Base-by-base conservation (phyloP, 306 rosid species). In the Potentilla sterilis region DNA sequence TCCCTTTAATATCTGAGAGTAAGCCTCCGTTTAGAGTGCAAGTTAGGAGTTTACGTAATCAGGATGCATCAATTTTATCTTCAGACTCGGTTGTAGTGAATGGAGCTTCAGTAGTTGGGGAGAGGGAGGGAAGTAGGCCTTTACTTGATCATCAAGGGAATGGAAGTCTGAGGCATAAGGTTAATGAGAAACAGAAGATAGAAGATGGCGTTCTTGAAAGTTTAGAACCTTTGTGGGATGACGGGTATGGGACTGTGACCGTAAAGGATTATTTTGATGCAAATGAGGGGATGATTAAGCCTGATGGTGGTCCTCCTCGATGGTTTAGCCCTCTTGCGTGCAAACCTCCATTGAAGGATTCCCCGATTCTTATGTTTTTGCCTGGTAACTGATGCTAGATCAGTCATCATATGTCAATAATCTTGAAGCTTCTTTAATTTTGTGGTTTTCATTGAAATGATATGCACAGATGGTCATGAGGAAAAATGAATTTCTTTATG, bases 251-350 rank as follows among this genome's bases (percentile, higher is more conserved):
- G 5, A 80, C 82, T 83, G 83, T 69, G 75, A 92, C 87, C 19
- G 90, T 95, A 40, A 83, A 85, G 58, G 96, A 92, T 86, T 95
- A 89, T 83, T 89, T 95, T 48, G 76, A 14, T 73, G 88, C 84
- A 6, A 85, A 82, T 2, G 85, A 81, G 80, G 93, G 85, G 14
- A 59, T 90, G n/a, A 83, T 82, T 14, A 81, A 76, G 69, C 74
- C 70, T 71, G 91, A 89, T 76, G 96, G 92, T 1, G 97, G 96
- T 21, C 97, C 97, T 16, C 97, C 97, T 2, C 80, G 97, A n/a
- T 95, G 98, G 98, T 95, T 92, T 80, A 85, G 88, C 80, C 97
- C 97, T 4, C 49, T 88, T 83, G 79, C 83, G 5, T 81, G 86
- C 44, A 85, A 84, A 19, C 43, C 66, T 55, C 96, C 92, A 19